Evolutionary conservation across 2,329 filamentous ascomycete genomes (phyloP).

Genomic region (Colletotrichum sp.): DNA sequence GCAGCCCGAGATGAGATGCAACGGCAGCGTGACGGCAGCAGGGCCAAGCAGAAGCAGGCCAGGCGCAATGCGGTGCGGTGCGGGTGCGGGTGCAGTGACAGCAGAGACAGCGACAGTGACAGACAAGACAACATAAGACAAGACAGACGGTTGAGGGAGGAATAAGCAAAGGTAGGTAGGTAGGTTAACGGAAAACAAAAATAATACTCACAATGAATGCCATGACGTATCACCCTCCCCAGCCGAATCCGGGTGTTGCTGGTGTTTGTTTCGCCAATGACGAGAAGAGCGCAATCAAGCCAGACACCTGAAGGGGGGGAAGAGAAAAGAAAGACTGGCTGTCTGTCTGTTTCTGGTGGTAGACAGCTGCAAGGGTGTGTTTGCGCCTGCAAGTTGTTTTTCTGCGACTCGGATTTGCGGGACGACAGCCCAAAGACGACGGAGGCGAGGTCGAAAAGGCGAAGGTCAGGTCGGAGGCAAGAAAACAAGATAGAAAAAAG

Average conservation of each 20-base stretch:
- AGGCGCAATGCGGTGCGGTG: not conserved
- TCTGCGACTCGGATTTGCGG: not conserved
- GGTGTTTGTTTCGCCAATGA: constrained; percentile 18
- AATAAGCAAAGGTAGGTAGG: not conserved
- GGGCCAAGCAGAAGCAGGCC: not conserved
- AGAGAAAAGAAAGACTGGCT: not conserved
- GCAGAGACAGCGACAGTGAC: not conserved
- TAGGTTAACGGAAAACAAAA: not conserved
- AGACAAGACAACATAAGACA: not conserved
- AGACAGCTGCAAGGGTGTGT: not conserved
- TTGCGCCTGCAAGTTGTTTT: not conserved
- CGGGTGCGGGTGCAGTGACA: not conserved
- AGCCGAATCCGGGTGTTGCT: constrained; percentile 2
- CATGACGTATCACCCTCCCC: constrained; percentile 28
- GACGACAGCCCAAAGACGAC: not conserved
- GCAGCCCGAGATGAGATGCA: not conserved
- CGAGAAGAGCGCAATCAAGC: constrained; percentile 4
- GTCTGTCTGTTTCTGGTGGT: not conserved
- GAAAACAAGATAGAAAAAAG: not conserved
- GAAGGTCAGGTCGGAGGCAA: not conserved
- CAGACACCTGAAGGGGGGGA: not conserved
- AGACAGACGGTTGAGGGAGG: not conserved
- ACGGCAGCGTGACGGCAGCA: not conserved
- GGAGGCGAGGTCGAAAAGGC: not conserved
- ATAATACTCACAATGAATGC: constrained; percentile 36